These are phyloP conservation scores for Leccinum truebloodii DNA, from an alignment of 768 basidiomycete species.

Conservation along the genomic window DNA sequence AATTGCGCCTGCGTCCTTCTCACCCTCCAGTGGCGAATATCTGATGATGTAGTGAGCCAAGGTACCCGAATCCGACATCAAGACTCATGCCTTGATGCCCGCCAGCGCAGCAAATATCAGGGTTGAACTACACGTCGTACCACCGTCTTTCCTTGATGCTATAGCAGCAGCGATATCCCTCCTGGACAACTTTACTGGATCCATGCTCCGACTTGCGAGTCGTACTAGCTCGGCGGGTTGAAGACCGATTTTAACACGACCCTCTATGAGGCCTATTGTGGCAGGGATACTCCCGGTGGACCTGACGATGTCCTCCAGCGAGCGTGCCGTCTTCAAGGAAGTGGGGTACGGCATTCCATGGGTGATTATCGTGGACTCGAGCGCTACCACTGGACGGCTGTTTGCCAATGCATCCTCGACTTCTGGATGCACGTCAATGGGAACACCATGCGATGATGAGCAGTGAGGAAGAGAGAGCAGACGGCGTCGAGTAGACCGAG, in stretches of 20 bases:
- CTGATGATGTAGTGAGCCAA: conserved; percentile 38
- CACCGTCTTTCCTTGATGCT: conserved; percentile 69
- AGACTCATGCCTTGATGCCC: conserved; percentile 71
- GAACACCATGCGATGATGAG: conserved; percentile 17
- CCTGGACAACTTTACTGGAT: conserved; percentile 69
- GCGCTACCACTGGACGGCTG: conserved; percentile 75
- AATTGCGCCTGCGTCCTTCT: conserved; percentile 23
- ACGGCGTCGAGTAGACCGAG: conserved; percentile 7
- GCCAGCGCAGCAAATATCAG: conserved; percentile 74
- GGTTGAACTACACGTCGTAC: conserved; percentile 77
- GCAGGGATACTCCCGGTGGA: conserved; percentile 81
- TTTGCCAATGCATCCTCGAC: conserved; percentile 75
- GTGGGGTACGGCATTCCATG: conserved; percentile 88
- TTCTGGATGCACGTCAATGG: conserved; percentile 79
- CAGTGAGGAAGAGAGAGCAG: conserved; percentile 2
- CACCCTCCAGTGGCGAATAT: conserved; percentile 93
- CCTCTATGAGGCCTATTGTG: conserved; percentile 83
- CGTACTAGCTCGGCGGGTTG: conserved; percentile 60
- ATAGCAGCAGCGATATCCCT: conserved; percentile 81
- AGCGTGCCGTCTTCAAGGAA: conserved; percentile 69
- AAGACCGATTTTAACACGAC: conserved; percentile 86
- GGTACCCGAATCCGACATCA: not conserved
- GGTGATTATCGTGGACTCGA: conserved; percentile 91
- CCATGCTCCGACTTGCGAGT: conserved; percentile 54
- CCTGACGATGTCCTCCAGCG: conserved; percentile 74